These are phyloP conservation scores for Fusarium drepaniforme DNA, from an alignment of 2,329 filamentous ascomycete genomes.

Conservation along the genomic window DNA sequence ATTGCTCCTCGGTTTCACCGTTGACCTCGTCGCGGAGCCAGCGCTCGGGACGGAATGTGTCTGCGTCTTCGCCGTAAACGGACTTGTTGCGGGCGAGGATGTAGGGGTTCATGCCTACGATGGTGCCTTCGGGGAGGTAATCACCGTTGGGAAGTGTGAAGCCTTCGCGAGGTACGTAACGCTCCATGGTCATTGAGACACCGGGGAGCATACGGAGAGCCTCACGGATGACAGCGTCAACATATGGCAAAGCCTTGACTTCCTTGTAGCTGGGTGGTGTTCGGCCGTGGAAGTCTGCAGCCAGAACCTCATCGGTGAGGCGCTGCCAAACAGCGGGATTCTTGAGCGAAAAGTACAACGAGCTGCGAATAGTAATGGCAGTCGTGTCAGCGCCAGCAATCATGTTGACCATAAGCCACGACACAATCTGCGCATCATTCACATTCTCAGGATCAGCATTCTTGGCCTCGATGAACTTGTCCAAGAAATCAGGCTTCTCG, in stretches of 20 bases:
- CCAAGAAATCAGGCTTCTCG: slow-evolving; percentile 51
- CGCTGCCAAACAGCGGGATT: slow-evolving; percentile 30
- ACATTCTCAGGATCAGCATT: slow-evolving; percentile 48
- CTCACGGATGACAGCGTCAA: slow-evolving; percentile 59
- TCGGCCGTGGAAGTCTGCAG: slow-evolving; percentile 1
- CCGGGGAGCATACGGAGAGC: slow-evolving; percentile 59
- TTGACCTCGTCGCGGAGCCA: slow-evolving; percentile 41
- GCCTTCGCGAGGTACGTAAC: slow-evolving; percentile 56
- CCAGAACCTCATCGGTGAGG: slow-evolving; percentile 31
- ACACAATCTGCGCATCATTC: slow-evolving; percentile 51
- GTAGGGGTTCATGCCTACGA: slow-evolving; percentile 53
- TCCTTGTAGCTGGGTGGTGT: slow-evolving; percentile 27
- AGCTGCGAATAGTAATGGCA: slow-evolving; percentile 40
- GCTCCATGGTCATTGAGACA: slow-evolving; percentile 58
- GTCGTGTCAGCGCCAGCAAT: slow-evolving; percentile 43
- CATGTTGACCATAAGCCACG: slow-evolving; percentile 50
- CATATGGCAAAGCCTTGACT: slow-evolving; percentile 32
- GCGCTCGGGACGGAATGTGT: slow-evolving; percentile 58
- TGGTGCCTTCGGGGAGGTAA: slow-evolving; percentile 47
- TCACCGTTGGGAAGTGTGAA: slow-evolving; percentile 47
- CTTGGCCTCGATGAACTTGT: slow-evolving; percentile 56
- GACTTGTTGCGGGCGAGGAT: slow-evolving; percentile 50
- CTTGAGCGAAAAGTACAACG: slow-evolving; percentile 40
- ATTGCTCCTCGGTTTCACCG: slow-evolving; percentile 29
- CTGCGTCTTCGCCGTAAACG: slow-evolving; percentile 57